These are phyloP conservation scores for Cryphonectria radicalis DNA, from an alignment of 2,329 filamentous ascomycete species.

Conservation along the genomic window DNA sequence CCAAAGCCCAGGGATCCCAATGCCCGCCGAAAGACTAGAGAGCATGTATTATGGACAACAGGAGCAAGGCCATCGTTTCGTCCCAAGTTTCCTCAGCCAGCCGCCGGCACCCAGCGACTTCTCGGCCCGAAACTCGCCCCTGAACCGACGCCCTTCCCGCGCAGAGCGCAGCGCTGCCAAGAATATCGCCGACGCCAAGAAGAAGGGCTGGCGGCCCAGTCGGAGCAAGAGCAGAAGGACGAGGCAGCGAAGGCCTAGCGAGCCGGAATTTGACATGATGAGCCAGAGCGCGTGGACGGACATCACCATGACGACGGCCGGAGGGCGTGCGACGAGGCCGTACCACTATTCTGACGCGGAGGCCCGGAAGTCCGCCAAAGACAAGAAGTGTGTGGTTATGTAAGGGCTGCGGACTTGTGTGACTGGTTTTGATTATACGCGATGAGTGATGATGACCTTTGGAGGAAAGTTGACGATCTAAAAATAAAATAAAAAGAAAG, in stretches of 20 bases:
- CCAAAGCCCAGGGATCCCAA: conserved; percentile 40
- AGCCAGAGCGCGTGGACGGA: conserved; percentile 60
- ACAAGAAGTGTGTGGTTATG: conserved; percentile 59
- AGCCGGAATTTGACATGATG: conserved; percentile 43
- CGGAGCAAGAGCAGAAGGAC: conserved; percentile 45
- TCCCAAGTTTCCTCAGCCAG: conserved; percentile 15
- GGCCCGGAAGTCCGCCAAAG: conserved; percentile 38
- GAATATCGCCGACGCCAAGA: conserved; percentile 65
- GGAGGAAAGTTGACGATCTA: background rate
- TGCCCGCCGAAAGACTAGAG: conserved; percentile 59
- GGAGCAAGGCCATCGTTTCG: conserved; percentile 18
- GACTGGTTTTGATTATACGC: background rate
- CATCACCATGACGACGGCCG: conserved; percentile 41
- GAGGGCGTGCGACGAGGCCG: conserved; percentile 27
- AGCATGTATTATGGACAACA: conserved; percentile 52
- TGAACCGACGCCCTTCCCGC: conserved; percentile 56
- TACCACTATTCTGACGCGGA: conserved; percentile 1
- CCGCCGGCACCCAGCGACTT: conserved; percentile 37
- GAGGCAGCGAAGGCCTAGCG: conserved; percentile 41
- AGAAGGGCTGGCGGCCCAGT: conserved; percentile 54
- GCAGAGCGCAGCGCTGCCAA: conserved; percentile 64
- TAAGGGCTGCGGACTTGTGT: conserved; percentile 37
- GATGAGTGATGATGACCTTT: background rate
- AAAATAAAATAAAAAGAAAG: too few relatives aligned
- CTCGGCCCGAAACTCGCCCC: conserved; percentile 43